phyloP scores from a whole-genome alignment of 2,329 filamentous ascomycete genomes.

The Pestalotiopsis sp. region DNA sequence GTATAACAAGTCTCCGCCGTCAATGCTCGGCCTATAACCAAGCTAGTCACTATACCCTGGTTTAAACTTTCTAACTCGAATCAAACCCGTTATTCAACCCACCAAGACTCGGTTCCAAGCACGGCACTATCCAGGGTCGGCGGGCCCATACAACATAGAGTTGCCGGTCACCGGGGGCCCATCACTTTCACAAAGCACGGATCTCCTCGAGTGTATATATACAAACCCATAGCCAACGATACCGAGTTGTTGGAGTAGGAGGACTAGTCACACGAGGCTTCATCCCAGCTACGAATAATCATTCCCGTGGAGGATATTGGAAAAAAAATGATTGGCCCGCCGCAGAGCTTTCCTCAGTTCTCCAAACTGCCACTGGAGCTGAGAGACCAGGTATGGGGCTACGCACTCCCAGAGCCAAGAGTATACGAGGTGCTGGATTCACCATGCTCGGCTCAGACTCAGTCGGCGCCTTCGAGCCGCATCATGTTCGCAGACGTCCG shows the following conservation, averaged over 20 bases:
- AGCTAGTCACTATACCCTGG: neutral
- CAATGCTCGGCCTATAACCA: neutral
- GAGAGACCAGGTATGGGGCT: slow-evolving; percentile 47
- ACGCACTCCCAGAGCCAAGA: slow-evolving; percentile 44
- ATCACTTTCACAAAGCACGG: neutral
- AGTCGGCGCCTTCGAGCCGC: slow-evolving; percentile 40
- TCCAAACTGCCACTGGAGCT: slow-evolving; percentile 44
- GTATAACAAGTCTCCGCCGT: slow-evolving; percentile 1
- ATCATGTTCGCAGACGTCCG: slow-evolving; percentile 49
- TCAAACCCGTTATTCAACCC: slow-evolving; percentile 8
- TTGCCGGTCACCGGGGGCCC: neutral
- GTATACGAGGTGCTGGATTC: slow-evolving; percentile 50
- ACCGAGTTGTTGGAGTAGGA: neutral
- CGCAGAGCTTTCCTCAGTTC: slow-evolving; percentile 27
- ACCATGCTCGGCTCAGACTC: slow-evolving; percentile 38
- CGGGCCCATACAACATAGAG: neutral
- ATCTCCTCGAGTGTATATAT: slow-evolving; percentile 3
- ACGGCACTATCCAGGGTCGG: neutral
- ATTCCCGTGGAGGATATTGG: neutral
- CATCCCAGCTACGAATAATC: neutral
- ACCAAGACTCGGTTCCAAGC: neutral
- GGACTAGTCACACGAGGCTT: neutral
- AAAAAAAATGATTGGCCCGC: neutral
- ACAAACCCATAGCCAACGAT: neutral
- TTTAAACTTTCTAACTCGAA: slow-evolving; percentile 7